These are phyloP conservation scores for Psilocybe sp. DNA, from an alignment of 768 basidiomycete genomes.

Conservation along the genomic window DNA sequence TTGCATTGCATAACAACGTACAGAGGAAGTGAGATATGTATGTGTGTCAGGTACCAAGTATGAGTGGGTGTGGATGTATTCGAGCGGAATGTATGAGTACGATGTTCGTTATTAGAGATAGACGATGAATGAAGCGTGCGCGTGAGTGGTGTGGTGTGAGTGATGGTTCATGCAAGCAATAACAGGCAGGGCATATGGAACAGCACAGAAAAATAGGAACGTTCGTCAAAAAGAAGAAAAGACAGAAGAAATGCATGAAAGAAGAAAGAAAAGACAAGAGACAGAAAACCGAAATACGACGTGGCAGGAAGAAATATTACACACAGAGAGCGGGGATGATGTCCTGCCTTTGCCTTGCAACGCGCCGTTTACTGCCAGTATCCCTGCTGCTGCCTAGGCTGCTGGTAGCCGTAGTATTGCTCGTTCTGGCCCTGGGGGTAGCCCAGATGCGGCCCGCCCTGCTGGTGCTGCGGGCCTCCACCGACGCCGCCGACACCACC, in stretches of 20 bases:
- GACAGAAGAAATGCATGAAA: slow-evolving; percentile 3
- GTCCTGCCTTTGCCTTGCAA: background rate
- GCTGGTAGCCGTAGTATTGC: slow-evolving; percentile 70
- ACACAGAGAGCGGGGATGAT: background rate
- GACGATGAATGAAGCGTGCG: slow-evolving; percentile 10
- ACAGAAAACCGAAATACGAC: slow-evolving; percentile 2
- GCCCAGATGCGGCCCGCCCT: slow-evolving; percentile 50
- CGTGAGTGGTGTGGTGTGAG: slow-evolving; percentile 5
- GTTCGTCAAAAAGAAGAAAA: slow-evolving; percentile 1
- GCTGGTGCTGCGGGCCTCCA: slow-evolving; percentile 44
- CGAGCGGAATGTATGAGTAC: slow-evolving; percentile 10
- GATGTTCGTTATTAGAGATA: slow-evolving; percentile 19
- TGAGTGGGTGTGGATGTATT: slow-evolving; percentile 12
- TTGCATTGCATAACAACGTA: slow-evolving; percentile 19
- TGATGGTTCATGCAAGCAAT: background rate
- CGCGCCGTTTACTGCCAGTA: slow-evolving; percentile 52
- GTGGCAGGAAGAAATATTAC: background rate
- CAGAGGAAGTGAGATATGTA: slow-evolving; percentile 14
- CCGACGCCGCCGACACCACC: slow-evolving; percentile 29
- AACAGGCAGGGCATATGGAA: too few relatives aligned
- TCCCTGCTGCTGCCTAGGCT: slow-evolving; percentile 57
- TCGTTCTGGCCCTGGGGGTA: slow-evolving; percentile 67
- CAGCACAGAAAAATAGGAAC: background rate
- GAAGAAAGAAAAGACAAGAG: slow-evolving; percentile 6
- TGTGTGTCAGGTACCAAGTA: too few relatives aligned